phyloP scores from a whole-genome alignment of 148 eudicot genomes.

The Pharnaceum exiguum region DNA sequence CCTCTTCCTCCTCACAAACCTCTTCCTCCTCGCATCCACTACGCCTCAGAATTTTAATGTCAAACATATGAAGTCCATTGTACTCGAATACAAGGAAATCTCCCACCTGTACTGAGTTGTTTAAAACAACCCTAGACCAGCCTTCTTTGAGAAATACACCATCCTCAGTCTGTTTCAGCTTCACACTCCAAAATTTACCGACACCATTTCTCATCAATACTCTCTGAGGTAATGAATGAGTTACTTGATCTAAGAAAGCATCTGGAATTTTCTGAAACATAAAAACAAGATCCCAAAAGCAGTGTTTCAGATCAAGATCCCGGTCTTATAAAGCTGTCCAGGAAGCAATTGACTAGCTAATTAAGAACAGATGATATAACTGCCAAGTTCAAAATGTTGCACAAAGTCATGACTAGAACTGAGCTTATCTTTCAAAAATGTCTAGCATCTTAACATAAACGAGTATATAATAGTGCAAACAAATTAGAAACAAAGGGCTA shows the following conservation, averaged over 20 bases:
- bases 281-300: neutral
- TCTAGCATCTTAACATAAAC: too few relatives aligned
- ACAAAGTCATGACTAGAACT: neutral
- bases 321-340: too few relatives aligned
- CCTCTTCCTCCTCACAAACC: neutral
- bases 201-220: neutral
- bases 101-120: conserved; percentile 11
- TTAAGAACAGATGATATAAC: too few relatives aligned
- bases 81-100: conserved; percentile 20
- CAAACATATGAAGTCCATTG: conserved; percentile 8
- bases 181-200: conserved; percentile 10
- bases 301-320: too few relatives aligned
- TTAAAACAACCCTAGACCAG: conserved; percentile 15
- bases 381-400: too few relatives aligned
- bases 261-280: conserved; percentile 15
- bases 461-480: neutral
- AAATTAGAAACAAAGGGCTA: neutral
- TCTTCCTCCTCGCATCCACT: conserved; percentile 14
- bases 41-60: neutral
- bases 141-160: conserved; percentile 7
- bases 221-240: neutral
- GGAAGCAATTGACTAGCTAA: too few relatives aligned
- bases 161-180: neutral
- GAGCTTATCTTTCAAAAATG: too few relatives aligned
- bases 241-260: conserved; percentile 6